Evolutionary conservation across 495 filamentous ascomycete genomes (phyloP).

Genomic region (Penicillium cosmopolitanum): DNA sequence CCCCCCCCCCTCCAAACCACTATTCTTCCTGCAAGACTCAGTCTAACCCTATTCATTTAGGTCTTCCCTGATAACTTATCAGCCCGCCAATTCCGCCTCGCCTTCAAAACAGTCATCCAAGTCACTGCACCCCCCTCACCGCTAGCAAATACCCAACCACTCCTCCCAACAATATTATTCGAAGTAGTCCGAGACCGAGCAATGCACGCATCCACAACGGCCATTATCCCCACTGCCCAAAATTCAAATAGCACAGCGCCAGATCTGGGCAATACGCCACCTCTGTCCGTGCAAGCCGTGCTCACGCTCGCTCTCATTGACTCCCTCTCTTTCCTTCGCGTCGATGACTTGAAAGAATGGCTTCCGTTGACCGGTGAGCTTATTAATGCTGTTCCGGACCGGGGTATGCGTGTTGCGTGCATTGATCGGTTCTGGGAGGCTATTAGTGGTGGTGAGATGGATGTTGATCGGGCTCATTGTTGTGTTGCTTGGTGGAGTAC

Average conservation of each 20-base stretch:
- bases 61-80: conserved; percentile 85
- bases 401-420: conserved; percentile 63
- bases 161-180: conserved; percentile 76
- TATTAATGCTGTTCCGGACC: conserved; percentile 64
- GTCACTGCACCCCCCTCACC: conserved; percentile 82
- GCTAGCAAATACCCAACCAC: conserved; percentile 69
- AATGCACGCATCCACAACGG: conserved; percentile 53
- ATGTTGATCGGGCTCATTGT: conserved; percentile 78
- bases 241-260: conserved; percentile 26
- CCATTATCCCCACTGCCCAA: conserved; percentile 44
- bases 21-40: conserved; percentile 10
- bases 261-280: conserved; percentile 32
- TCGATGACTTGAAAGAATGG: conserved; percentile 75
- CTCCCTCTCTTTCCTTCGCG: conserved; percentile 72
- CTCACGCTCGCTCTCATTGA: conserved; percentile 82
- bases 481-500: conserved; percentile 90
- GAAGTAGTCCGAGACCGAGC: conserved; percentile 79
- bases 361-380: conserved; percentile 71
- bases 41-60: conserved; percentile 21
- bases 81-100: conserved; percentile 87
- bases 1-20: neutral
- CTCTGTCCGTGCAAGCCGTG: conserved; percentile 80
- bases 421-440: conserved; percentile 84
- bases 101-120: conserved; percentile 86
- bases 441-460: conserved; percentile 85